Evolutionary conservation across 2,329 filamentous ascomycete species (phyloP).

Genomic region (Ascosphaera acerosa): DNA sequence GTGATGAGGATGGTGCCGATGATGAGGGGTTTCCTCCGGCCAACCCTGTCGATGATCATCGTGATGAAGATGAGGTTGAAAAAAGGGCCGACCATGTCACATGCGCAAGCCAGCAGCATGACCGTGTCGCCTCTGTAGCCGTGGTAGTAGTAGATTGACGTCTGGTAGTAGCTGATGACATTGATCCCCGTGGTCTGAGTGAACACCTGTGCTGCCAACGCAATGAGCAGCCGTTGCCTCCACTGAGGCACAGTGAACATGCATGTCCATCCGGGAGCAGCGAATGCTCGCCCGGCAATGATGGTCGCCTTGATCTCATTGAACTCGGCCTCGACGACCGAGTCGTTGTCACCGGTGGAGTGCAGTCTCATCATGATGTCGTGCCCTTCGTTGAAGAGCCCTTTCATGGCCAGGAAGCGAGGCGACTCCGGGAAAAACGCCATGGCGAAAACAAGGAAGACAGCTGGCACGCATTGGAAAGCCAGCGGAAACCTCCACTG

Average conservation of each 20-base stretch:
- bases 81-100: conserved; percentile 30
- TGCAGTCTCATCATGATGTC: conserved; percentile 27
- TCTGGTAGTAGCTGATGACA: conserved; percentile 19
- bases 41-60: conserved; percentile 18
- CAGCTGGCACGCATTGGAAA: conserved; percentile 21
- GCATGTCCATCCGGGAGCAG: conserved; percentile 18
- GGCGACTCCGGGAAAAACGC: conserved; percentile 11
- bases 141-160: conserved; percentile 19
- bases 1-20: conserved; percentile 5
- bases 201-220: conserved; percentile 36
- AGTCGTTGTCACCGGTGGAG: conserved; percentile 27
- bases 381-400: conserved; percentile 23
- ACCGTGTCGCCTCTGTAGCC: conserved; percentile 29
- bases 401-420: conserved; percentile 18
- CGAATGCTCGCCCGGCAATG: conserved; percentile 30
- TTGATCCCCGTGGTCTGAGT: conserved; percentile 28
- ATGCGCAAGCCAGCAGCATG: conserved; percentile 32
- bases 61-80: conserved; percentile 22
- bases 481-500: conserved; percentile 21
- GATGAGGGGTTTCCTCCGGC: neutral
- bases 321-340: conserved; percentile 32
- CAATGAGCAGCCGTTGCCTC: conserved; percentile 36
- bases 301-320: conserved; percentile 36
- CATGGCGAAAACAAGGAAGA: conserved; percentile 19
- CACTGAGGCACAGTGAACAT: conserved; percentile 21